Evolutionary conservation across 2,329 filamentous ascomycete genomes (phyloP).

Genomic region (Aspergillus sp.): DNA sequence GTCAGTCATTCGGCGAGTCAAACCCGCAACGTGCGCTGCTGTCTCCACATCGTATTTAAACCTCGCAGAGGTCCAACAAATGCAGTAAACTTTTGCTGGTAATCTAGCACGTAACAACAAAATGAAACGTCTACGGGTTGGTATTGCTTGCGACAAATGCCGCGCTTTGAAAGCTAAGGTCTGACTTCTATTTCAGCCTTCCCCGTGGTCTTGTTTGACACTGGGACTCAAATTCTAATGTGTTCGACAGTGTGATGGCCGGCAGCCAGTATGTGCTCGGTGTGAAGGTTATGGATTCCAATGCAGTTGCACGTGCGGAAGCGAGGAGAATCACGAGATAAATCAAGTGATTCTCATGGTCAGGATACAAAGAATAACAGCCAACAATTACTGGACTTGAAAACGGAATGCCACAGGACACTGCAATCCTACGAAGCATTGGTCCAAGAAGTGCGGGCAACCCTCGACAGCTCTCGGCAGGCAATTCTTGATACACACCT

Average conservation of each 20-base stretch:
- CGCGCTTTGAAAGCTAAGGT: slow-evolving; percentile 18
- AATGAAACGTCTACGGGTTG: slow-evolving; percentile 14
- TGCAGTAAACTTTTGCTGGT: too few relatives aligned
- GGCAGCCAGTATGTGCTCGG: slow-evolving; percentile 18
- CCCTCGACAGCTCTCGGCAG: slow-evolving; percentile 3
- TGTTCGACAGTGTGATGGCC: slow-evolving; percentile 19
- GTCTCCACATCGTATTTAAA: too few relatives aligned
- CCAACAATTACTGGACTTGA: too few relatives aligned
- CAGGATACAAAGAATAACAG: too few relatives aligned
- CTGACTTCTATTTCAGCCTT: neutral
- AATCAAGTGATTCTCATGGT: too few relatives aligned
- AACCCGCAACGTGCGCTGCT: too few relatives aligned
- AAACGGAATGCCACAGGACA: too few relatives aligned
- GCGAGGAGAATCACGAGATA: neutral
- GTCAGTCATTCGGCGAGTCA: too few relatives aligned
- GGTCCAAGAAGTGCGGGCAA: slow-evolving; percentile 8
- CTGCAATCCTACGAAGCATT: slow-evolving; percentile 10
- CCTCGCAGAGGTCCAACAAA: too few relatives aligned
- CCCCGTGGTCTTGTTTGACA: neutral
- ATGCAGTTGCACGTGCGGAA: slow-evolving; percentile 16
- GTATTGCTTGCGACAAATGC: slow-evolving; percentile 17
- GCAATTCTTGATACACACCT: too few relatives aligned
- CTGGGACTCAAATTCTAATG: too few relatives aligned
- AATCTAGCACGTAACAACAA: too few relatives aligned
- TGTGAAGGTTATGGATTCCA: slow-evolving; percentile 22